Evolutionary conservation across 352 stramenopile genomes (phyloP).

Genomic region (Phytopythium boreale): DNA sequence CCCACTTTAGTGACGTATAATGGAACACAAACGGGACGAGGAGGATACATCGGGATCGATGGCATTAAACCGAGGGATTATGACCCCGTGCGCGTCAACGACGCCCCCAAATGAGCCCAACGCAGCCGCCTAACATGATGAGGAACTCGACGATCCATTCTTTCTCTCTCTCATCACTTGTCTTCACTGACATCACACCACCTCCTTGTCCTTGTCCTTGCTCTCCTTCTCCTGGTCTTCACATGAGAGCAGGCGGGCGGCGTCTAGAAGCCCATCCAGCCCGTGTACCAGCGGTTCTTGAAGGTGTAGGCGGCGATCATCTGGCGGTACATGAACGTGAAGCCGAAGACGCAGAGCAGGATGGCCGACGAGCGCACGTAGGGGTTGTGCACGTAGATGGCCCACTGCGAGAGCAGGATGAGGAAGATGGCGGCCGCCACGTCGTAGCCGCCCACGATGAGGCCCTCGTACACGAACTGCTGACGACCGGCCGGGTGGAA

Average conservation of each 20-base stretch:
- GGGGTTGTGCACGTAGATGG: slow-evolving; percentile 66
- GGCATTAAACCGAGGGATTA: background rate
- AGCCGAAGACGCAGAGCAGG: slow-evolving; percentile 55
- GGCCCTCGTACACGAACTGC: slow-evolving; percentile 82
- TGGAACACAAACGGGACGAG: background rate
- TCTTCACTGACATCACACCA: background rate
- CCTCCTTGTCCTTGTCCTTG: too few relatives aligned
- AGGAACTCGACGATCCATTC: background rate
- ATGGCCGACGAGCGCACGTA: slow-evolving; percentile 55
- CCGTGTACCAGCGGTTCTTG: slow-evolving; percentile 89
- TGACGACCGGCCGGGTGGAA: slow-evolving; percentile 81
- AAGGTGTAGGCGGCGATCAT: slow-evolving; percentile 84
- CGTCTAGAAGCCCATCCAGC: slow-evolving; percentile 78
- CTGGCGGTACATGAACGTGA: slow-evolving; percentile 82
- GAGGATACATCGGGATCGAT: background rate
- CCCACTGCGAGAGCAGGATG: slow-evolving; percentile 83
- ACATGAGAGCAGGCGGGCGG: background rate
- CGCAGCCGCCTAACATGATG: background rate
- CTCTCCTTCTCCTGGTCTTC: too few relatives aligned
- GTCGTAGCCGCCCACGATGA: slow-evolving; percentile 76
- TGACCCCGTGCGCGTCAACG: too few relatives aligned
- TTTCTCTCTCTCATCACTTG: background rate
- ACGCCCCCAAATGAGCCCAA: too few relatives aligned
- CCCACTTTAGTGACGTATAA: slow-evolving; percentile 5
- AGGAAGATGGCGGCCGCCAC: slow-evolving; percentile 62